Evolutionary conservation across 768 basidiomycete genomes (phyloP), one percentile per base, ranked within the genome.

Genomic region (Tricholoma furcatifolium): DNA sequence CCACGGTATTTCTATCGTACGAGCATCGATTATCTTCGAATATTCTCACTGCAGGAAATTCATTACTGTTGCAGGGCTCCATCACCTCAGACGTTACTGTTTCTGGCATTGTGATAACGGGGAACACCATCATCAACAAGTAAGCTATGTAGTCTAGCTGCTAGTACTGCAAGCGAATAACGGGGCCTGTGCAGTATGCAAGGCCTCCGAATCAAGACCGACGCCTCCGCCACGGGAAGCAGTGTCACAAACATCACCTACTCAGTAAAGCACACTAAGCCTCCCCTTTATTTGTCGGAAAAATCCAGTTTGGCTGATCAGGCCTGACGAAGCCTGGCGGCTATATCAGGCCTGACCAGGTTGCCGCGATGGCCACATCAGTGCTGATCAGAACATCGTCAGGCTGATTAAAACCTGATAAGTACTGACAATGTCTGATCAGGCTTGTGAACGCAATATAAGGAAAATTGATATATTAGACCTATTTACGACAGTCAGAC

Each of bases 1-100:
- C 2, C 86, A 89, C 44, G 85, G 87, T 23, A 80, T 85, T 55
- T 84, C 82, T 3, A 73, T 87, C 21, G 86, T 86, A 47, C 71
- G 80, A 18, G 18, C 27, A 27, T 27, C 27, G 4, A 27, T 27
- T 27, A 27, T 27, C 27, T 27, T 7, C 27, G 27, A 27, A 27
- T 27, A 27, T 27, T 27, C 27, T 27, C 4, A 27, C 47, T 36
- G 27, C 59, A 49, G 41, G 75, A 61, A 48, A 54, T 14, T 27
- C 27, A 27, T 27, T 27, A 7, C 27, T 54, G 7, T 62, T 63
- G 27, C 47, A 84, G 82, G 85, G 83, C 18, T 84, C 84, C 6
- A 79, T 84, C 54, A 47, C 62, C 34, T 79, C 80, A 5, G 60
- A 72, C 45, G 70, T 63, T 1, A 68, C 71, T 2, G 81, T 86